Conservation (phyloP, 176 grass and related monocot species). For the Echinochloa phyllopogon region DNA sequence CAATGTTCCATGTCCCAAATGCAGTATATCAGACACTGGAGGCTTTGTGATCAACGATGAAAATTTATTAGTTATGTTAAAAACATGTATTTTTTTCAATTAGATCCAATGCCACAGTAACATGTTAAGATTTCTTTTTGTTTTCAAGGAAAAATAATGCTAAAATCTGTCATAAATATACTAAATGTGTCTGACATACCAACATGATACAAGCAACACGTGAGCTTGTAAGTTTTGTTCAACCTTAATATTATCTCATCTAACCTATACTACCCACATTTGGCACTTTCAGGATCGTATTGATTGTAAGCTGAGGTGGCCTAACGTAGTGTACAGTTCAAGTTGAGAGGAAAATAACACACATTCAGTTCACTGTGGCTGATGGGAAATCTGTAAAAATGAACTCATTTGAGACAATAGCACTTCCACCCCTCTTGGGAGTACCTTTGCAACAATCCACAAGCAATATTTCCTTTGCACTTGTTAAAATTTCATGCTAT, state of each 20-base stretch:
- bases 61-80: not conserved
- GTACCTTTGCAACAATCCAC: not conserved
- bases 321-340: not conserved
- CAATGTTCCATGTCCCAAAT: not conserved
- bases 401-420: not conserved
- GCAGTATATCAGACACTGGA: slow-evolving; percentile 14
- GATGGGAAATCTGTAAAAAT: not conserved
- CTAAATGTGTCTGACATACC: not conserved
- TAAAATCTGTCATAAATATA: slow-evolving; percentile 15
- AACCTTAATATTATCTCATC: slow-evolving; percentile 12
- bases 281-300: not conserved
- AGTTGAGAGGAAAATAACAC: not conserved
- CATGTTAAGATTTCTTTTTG: slow-evolving; percentile 19
- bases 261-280: not conserved
- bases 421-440: not conserved
- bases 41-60: slow-evolving; percentile 2
- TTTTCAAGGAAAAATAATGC: not conserved
- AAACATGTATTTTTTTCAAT: not conserved
- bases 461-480: not conserved
- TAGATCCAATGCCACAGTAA: not conserved
- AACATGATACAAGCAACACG: slow-evolving; percentile 3
- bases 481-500: not conserved
- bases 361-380: not conserved
- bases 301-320: not conserved
- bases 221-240: slow-evolving; percentile 24